Evolutionary conservation across 1,284 basidiomycete species (phyloP), one percentile per base, ranked within the genome.

Genomic region (Inonotus hispidus): DNA sequence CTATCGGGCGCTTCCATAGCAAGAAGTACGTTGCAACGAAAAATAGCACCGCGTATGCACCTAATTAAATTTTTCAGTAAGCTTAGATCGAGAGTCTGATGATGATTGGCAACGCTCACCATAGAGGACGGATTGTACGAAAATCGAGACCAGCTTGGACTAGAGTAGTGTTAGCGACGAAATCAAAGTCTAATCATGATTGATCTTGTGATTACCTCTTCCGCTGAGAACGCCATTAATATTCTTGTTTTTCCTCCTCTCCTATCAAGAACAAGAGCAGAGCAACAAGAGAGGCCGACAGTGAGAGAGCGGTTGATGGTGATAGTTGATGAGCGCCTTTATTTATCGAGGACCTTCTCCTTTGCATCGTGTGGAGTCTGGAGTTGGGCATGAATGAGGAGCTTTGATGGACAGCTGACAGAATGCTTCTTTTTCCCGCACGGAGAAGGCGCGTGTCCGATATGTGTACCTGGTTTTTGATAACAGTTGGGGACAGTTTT

Each of bases 91-190:
- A 25, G 23, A n/a, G n/a, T n/a, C n/a, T n/a, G n/a, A 19, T 49
- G 14, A 23, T 16, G 23, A 19, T 25, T n/a, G 23, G 6, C n/a
- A 23, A 49, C 25, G 23, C 54, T 56, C 14, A 56, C 54, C 54
- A 21, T 43, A 56, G 38, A 56, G 54, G 10, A 56, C 29, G 1
- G 54, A 41, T 43, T 56, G 39, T n/a, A 56, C 43, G 54, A 56
- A 56, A 3, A 56, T 56, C 14, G 54, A 56, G 19, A 56, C 43
- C 11, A 56, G 54, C 29, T 41, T 56, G 27, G 54, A 74, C 72
- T 61, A 14, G 1, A 1, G 23, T 10, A 25, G 23, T 16, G 47
- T 14, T 23, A 25, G 13, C 2, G 16, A 25, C 2, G 1, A 49
- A n/a, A 25, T 7, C 23, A n/a, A 29, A 23, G 23, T 49, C 45